These are phyloP conservation scores for Triticum timopheevii DNA, from an alignment of 176 grass and related monocot species.

Conservation along the genomic window DNA sequence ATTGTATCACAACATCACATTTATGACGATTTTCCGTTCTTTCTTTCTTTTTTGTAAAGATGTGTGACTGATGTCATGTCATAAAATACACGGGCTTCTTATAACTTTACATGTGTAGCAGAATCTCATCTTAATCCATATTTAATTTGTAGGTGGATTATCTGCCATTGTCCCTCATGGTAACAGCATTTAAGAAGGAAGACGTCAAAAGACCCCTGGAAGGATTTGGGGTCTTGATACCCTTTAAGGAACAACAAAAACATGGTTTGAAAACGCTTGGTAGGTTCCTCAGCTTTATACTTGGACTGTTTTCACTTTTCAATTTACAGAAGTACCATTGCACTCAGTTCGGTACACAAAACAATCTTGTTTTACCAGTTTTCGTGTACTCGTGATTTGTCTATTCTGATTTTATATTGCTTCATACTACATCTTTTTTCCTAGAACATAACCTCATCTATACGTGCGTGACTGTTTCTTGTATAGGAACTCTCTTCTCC, in stretches of 20 bases:
- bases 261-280: slow-evolving; percentile 88
- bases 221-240: slow-evolving; percentile 93
- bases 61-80: neutral
- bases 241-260: slow-evolving; percentile 89
- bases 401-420: slow-evolving; percentile 6
- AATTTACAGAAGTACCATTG: neutral
- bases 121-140: neutral
- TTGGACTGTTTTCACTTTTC: slow-evolving; percentile 18
- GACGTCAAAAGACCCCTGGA: slow-evolving; percentile 80
- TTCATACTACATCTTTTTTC: slow-evolving; percentile 11
- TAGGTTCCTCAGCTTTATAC: slow-evolving; percentile 40
- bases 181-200: slow-evolving; percentile 96
- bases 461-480: slow-evolving; percentile 16
- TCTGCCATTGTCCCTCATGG: slow-evolving; percentile 81
- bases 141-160: slow-evolving; percentile 72
- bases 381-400: slow-evolving; percentile 14
- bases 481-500: slow-evolving; percentile 91
- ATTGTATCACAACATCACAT: slow-evolving; percentile 4
- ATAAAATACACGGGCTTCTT: neutral
- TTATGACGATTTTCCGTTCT: neutral
- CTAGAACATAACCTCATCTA: neutral
- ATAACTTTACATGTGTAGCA: neutral
- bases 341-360: neutral
- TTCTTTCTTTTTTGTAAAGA: neutral
- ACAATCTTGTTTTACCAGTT: neutral